phyloP scores from a whole-genome alignment of 2,329 filamentous ascomycete species.

The Exophiala spinifera region DNA sequence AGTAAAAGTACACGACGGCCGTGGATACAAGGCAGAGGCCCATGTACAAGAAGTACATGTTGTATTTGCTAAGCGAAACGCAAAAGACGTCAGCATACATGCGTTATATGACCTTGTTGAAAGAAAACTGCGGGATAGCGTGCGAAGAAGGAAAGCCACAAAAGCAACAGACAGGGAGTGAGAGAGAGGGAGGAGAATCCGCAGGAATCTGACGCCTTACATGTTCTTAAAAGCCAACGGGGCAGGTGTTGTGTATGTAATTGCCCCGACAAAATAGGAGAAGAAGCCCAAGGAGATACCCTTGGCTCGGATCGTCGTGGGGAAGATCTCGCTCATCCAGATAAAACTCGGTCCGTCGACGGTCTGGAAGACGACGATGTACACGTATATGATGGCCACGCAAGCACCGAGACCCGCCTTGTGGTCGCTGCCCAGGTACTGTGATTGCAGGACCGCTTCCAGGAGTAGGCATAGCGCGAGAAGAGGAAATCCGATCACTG shows the following conservation, averaged over 20 bases:
- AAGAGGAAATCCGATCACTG: conserved; percentile 32
- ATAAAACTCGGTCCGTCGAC: conserved; percentile 46
- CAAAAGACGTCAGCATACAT: not conserved
- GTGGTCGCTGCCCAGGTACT: conserved; percentile 35
- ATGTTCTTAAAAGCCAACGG: not conserved
- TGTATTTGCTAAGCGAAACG: conserved; percentile 1
- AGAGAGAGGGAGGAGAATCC: too few relatives aligned
- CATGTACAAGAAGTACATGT: conserved; percentile 29
- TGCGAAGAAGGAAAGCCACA: too few relatives aligned
- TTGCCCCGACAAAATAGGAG: conserved; percentile 12
- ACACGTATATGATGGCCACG: conserved; percentile 42
- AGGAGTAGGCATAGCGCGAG: conserved; percentile 39
- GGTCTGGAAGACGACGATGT: conserved; percentile 35
- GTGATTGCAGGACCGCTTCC: conserved; percentile 36
- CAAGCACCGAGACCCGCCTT: conserved; percentile 35
- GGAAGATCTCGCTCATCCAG: conserved; percentile 19
- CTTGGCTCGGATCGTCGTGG: conserved; percentile 14
- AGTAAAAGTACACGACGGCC: conserved; percentile 3
- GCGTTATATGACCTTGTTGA: too few relatives aligned
- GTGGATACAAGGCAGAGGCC: conserved; percentile 1
- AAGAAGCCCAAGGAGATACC: conserved; percentile 17
- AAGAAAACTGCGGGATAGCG: too few relatives aligned
- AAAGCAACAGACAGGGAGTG: too few relatives aligned
- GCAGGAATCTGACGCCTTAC: not conserved
- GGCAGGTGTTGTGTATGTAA: conserved; percentile 9